Percentiles rank a stretch among this genome's conserved stretches.
phyloP scores from a whole-genome alignment of 2,329 filamentous ascomycete species.

The Colletotrichum sp. region DNA sequence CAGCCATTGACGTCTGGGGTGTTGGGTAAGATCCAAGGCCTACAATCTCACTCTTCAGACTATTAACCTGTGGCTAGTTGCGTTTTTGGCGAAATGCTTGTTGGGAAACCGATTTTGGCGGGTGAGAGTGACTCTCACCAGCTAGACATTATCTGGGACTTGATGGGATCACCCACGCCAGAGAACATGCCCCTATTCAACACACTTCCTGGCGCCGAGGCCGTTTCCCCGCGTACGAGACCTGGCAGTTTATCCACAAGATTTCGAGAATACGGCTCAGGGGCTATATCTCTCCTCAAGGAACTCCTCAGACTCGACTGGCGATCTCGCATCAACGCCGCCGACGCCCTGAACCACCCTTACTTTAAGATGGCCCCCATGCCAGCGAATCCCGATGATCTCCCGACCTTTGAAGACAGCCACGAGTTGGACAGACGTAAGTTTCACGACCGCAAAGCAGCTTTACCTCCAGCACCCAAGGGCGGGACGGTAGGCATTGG shows the following conservation, averaged over 20 bases:
- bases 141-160: constrained; percentile 89
- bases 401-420: constrained; percentile 92
- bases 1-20: constrained; percentile 97
- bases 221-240: constrained; percentile 66
- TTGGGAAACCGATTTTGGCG: constrained; percentile 88
- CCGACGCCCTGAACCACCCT: constrained; percentile 89
- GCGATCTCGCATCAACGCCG: constrained; percentile 86
- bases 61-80: constrained; percentile 61
- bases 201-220: constrained; percentile 80
- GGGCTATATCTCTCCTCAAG: constrained; percentile 78
- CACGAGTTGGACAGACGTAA: constrained; percentile 96
- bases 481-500: constrained; percentile 87
- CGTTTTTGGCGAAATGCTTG: constrained; percentile 97
- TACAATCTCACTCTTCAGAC: neutral
- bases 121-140: constrained; percentile 91
- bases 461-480: constrained; percentile 87
- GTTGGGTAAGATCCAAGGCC: constrained; percentile 72
- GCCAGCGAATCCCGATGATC: constrained; percentile 81
- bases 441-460: constrained; percentile 84
- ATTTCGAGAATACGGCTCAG: constrained; percentile 77
- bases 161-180: constrained; percentile 89
- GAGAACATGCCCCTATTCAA: constrained; percentile 94
- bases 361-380: constrained; percentile 85
- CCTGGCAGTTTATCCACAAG: constrained; percentile 71
- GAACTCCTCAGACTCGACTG: constrained; percentile 90